Conservation (phyloP, 371 early-diverging fungal species). For the Racocetra persica region DNA sequence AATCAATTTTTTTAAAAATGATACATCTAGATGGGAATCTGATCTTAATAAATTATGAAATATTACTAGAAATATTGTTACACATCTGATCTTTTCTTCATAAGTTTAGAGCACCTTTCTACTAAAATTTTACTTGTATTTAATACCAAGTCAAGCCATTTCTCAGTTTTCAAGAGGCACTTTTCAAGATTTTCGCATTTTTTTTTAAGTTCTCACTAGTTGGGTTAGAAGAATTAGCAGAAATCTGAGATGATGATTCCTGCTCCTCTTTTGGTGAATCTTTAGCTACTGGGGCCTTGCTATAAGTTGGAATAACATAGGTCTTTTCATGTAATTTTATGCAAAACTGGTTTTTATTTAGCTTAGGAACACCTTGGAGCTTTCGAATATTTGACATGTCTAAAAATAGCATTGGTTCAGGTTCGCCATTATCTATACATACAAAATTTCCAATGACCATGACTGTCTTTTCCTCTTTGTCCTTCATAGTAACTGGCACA, state of each 20-base stretch:
- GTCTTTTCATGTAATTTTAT: neutral
- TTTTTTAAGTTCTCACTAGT: no score
- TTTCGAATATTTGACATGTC: neutral
- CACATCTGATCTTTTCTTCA: neutral
- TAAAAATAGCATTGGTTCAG: conserved; percentile 13
- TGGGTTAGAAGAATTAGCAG: neutral
- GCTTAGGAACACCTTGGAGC: neutral
- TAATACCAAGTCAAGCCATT: conserved; percentile 13
- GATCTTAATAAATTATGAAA: conserved; percentile 22
- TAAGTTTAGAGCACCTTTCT: conserved; percentile 12
- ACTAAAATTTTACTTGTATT: neutral
- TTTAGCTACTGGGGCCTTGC: neutral
- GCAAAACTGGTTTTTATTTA: conserved; percentile 6
- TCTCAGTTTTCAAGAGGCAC: neutral
- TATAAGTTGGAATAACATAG: neutral
- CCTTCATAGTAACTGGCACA: neutral
- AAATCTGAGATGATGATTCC: neutral
- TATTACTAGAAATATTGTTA: neutral
- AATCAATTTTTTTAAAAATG: neutral
- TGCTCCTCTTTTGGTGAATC: neutral
- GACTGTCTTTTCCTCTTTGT: neutral
- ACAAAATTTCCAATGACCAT: neutral
- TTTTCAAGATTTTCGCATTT: neutral
- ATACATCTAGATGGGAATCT: conserved; percentile 29
- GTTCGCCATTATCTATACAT: conserved; percentile 3